Base-by-base conservation (phyloP, 2,329 filamentous ascomycete species). In the Cadophora luteo-olivacea region DNA sequence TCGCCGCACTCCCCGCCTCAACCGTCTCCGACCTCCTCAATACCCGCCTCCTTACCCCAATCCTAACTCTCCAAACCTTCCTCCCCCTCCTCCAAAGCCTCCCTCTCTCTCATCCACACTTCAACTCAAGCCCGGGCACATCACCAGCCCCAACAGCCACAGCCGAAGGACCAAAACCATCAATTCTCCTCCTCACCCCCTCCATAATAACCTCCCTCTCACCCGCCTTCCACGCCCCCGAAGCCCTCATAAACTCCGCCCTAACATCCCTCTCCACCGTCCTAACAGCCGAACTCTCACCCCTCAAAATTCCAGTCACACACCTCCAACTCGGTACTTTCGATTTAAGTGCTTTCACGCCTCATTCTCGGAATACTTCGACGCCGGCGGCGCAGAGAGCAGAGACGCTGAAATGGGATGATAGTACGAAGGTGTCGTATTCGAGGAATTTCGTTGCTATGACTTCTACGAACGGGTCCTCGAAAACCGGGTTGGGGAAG, bases 321-420 rank as follows among this genome's bases (percentile, higher is more conserved):
- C 93, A 97, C 77, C 86, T 99, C 78, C 93, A 95, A 80, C 89
- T 98, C 1, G 96, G 96, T 68, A 94, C 93, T 25, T 93, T 99
- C 78, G 95, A 98, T 80, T 89, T 95, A 75, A 88, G 89, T 7
- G 85, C 89, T 70, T 89, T 90, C 80, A 85, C 85, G 1, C 86
- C 85, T 33, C 80, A 73, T 79, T 67, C 82, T 79, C 55, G 76
- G 52, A 75, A 80, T 32, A 68, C 72, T 8, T 60, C 61, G 54
- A 75, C 73, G 1, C 60, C 83, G 11, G 79, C 82, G 29, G 80
- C 83, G 49, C 83, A 85, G 58, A 81, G 84, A 12, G 79, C 80
- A 14, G 87, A 90, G 69, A 84, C 88, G 2, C 82, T 90, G 2
- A 82, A 86, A 61, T 93, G 91, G 91, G 84, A 88, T 7, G 85